phyloP scores from a whole-genome alignment of 1,284 basidiomycete genomes.

The Wallemia ichthyophaga region DNA sequence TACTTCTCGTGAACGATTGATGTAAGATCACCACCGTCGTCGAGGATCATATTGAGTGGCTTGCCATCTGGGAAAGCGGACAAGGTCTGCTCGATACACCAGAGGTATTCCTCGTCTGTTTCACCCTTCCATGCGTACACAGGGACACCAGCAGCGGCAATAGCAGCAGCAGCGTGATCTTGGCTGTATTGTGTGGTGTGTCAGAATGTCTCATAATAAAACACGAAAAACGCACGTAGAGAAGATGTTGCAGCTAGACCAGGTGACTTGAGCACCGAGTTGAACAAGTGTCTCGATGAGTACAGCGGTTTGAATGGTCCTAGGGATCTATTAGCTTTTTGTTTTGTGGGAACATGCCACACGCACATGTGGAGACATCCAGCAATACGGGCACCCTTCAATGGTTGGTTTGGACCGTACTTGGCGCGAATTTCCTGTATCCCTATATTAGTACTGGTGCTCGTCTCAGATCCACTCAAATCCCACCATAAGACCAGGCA shows the following conservation, averaged over 20 bases:
- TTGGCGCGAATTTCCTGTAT: conserved; percentile 18
- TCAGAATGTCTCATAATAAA: not conserved
- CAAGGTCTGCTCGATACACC: conserved; percentile 94
- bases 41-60: conserved; percentile 93
- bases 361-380: conserved; percentile 84
- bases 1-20: conserved; percentile 84
- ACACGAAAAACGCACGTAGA: conserved; percentile 37
- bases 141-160: conserved; percentile 89
- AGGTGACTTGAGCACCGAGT: conserved; percentile 88
- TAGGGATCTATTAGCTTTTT: conserved; percentile 12
- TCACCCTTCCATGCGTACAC: conserved; percentile 99
- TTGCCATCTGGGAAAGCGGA: conserved; percentile 46
- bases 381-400: conserved; percentile 84
- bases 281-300: conserved; percentile 84
- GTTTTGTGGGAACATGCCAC: not conserved
- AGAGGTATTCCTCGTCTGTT: conserved; percentile 93
- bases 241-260: conserved; percentile 99
- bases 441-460: no score
- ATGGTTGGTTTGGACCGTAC: conserved; percentile 53
- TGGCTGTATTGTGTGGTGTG: conserved; percentile 5
- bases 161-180: conserved; percentile 92
- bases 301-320: conserved; percentile 89
- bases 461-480: no score
- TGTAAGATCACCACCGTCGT: conserved; percentile 95
- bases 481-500: conserved; percentile 57